phyloP scores from a whole-genome alignment of 208 protist species.

The Phytomonas sp. region DNA sequence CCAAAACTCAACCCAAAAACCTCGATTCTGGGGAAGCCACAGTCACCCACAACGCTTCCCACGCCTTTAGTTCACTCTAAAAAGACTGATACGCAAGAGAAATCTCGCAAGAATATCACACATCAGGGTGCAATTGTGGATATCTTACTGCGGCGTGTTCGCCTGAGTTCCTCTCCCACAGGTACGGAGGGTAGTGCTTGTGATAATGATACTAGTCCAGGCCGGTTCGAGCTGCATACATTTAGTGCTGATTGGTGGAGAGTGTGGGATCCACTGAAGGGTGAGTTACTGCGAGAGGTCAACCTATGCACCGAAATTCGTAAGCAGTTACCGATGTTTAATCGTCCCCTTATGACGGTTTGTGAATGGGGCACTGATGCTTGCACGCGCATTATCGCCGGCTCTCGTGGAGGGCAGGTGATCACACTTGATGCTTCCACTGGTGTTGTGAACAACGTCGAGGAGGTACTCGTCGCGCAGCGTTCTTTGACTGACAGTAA shows the following conservation, averaged over 20 bases:
- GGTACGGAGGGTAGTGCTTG: constrained; percentile 16
- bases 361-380: constrained; percentile 52
- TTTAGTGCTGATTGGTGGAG: constrained; percentile 60
- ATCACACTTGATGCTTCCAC: constrained; percentile 54
- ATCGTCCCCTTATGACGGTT: constrained; percentile 29
- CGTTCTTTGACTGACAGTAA: not conserved
- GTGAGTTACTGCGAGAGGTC: constrained; percentile 24
- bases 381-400: constrained; percentile 48
- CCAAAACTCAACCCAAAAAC: not conserved
- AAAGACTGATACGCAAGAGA: constrained; percentile 9
- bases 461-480: constrained; percentile 24
- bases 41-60: not conserved
- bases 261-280: constrained; percentile 47
- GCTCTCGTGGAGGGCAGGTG: constrained; percentile 46
- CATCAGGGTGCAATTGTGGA: not conserved
- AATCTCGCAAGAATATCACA: not conserved
- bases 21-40: not conserved
- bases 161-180: not conserved
- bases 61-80: not conserved
- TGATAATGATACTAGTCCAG: constrained; percentile 24
- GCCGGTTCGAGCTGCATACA: constrained; percentile 40
- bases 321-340: constrained; percentile 34
- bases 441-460: constrained; percentile 33
- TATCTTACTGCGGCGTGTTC: not conserved
- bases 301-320: constrained; percentile 34